A percentile compares a stretch with the other conserved stretches of the same genome.
These are phyloP conservation scores for Selenicereus undatus DNA, from an alignment of 148 eudicot species.

Conservation along the genomic window DNA sequence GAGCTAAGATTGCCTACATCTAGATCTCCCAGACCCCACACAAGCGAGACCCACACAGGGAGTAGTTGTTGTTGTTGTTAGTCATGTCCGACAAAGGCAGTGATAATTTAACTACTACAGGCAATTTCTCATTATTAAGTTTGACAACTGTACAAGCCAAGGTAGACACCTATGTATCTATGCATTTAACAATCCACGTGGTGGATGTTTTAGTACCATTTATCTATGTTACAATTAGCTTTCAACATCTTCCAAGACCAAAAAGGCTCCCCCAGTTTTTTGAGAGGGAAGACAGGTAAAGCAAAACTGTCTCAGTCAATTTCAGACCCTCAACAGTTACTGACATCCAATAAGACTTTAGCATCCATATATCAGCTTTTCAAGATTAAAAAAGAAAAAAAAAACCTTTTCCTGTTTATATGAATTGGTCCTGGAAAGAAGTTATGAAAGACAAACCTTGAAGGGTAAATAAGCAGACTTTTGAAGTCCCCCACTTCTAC, in stretches of 20 bases:
- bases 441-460: conserved; percentile 48
- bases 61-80: too few relatives aligned
- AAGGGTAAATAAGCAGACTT: conserved; percentile 96
- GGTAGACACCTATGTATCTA: neutral
- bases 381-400: neutral
- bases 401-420: neutral
- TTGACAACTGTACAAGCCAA: neutral
- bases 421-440: neutral
- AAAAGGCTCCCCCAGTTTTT: too few relatives aligned
- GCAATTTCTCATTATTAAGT: neutral
- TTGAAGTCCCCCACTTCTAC: conserved; percentile 78
- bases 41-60: too few relatives aligned
- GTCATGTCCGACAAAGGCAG: neutral
- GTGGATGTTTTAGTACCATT: neutral
- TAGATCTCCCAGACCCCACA: too few relatives aligned
- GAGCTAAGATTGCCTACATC: too few relatives aligned
- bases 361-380: neutral
- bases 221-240: neutral
- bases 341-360: neutral
- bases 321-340: neutral
- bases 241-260: too few relatives aligned
- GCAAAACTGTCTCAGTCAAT: neutral
- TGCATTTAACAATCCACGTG: neutral
- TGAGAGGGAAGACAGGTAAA: neutral
- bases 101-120: neutral